Evolutionary conservation across 192 early-diverging fungal species (phyloP).

Genomic region (Entophlyctis helioformis): DNA sequence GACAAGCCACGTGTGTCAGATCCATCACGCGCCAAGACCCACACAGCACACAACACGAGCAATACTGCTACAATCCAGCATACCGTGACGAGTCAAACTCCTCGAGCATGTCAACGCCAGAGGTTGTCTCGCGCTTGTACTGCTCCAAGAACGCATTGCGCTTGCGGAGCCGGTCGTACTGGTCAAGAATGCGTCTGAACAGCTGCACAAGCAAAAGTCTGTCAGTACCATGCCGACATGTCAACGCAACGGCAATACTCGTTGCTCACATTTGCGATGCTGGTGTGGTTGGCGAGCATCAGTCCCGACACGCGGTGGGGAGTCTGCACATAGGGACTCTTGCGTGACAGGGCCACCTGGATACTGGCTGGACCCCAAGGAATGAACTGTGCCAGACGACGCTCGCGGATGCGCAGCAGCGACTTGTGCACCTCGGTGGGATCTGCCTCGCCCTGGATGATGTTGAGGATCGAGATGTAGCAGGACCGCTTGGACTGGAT

Average conservation of each 20-base stretch:
- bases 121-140: slow-evolving; percentile 63
- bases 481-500: slow-evolving; percentile 83
- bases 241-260: slow-evolving; percentile 19
- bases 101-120: slow-evolving; percentile 63
- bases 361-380: slow-evolving; percentile 99
- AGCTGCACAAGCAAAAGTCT: slow-evolving; percentile 33
- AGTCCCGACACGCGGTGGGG: slow-evolving; percentile 90
- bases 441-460: slow-evolving; percentile 98
- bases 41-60: neutral
- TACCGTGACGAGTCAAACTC: slow-evolving; percentile 83
- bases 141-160: slow-evolving; percentile 94
- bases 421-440: slow-evolving; percentile 99
- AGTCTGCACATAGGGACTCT: slow-evolving; percentile 86
- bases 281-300: slow-evolving; percentile 98
- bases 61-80: no score
- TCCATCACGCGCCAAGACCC: neutral
- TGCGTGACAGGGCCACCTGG: slow-evolving; percentile 90
- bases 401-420: slow-evolving; percentile 85
- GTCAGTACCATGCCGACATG: neutral
- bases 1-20: neutral
- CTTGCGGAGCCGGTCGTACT: slow-evolving; percentile 88
- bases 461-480: slow-evolving; percentile 96
- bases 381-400: slow-evolving; percentile 89
- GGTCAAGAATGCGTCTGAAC: slow-evolving; percentile 82
- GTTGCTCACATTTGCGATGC: no score